A percentile compares a stretch with the other conserved stretches of the same genome.
phyloP scores from a whole-genome alignment of 805 yeast species.

The Ascoidea rubescens region DNA sequence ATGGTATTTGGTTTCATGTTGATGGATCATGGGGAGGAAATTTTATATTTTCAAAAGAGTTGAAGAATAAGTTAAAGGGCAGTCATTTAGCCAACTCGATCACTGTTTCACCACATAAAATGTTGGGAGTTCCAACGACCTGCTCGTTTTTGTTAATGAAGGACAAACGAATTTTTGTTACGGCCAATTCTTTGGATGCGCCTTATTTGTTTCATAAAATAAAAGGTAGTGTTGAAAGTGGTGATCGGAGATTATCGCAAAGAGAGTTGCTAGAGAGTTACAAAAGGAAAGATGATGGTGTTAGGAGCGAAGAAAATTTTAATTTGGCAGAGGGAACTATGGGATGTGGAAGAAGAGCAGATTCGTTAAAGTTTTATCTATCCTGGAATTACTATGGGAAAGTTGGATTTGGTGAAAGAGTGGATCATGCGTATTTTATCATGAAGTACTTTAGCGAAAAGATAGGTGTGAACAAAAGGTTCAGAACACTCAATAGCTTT shows the following conservation, averaged over 20 bases:
- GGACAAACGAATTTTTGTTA: constrained; percentile 47
- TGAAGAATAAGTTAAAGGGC: constrained; percentile 38
- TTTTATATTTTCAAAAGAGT: constrained; percentile 45
- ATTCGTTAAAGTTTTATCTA: constrained; percentile 62
- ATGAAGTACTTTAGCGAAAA: constrained; percentile 45
- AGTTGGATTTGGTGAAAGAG: constrained; percentile 46
- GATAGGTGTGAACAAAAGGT: constrained; percentile 17
- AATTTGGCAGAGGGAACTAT: constrained; percentile 83
- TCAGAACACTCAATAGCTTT: constrained; percentile 2
- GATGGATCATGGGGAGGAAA: constrained; percentile 94
- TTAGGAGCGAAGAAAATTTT: constrained; percentile 23
- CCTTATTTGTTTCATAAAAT: constrained; percentile 66
- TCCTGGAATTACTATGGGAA: constrained; percentile 75
- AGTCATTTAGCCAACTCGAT: constrained; percentile 56
- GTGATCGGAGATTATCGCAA: not conserved
- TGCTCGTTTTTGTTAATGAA: constrained; percentile 65
- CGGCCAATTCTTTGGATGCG: constrained; percentile 64
- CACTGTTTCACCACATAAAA: constrained; percentile 76
- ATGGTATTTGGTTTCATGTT: constrained; percentile 65
- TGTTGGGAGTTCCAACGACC: constrained; percentile 77
- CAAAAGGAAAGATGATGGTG: not conserved
- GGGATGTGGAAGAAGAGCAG: constrained; percentile 87
- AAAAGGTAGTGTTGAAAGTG: constrained; percentile 30
- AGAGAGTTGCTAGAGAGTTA: not conserved
- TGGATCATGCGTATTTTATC: constrained; percentile 60